phyloP scores from a whole-genome alignment of 2,329 filamentous ascomycete species.

The Sporothrix pallida region DNA sequence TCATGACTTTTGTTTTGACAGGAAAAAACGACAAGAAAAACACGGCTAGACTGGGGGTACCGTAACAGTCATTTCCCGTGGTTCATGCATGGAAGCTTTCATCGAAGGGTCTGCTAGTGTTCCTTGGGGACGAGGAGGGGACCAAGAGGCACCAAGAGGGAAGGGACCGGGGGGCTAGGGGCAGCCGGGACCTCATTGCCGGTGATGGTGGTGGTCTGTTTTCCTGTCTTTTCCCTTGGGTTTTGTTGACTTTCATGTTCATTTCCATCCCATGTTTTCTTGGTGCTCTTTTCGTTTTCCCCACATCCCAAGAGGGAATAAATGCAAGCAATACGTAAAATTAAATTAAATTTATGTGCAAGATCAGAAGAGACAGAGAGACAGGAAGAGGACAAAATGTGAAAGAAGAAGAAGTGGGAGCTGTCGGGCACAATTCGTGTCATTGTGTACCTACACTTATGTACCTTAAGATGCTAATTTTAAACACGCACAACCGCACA shows the following conservation, averaged over 20 bases:
- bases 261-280: slow-evolving; percentile 12
- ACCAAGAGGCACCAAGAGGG: not conserved
- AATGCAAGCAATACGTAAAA: not conserved
- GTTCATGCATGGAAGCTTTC: slow-evolving; percentile 34
- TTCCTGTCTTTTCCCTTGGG: not conserved
- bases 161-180: not conserved
- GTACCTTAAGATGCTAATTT: slow-evolving; percentile 26
- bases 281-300: not conserved
- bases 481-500: slow-evolving; percentile 23
- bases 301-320: not conserved
- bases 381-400: not conserved
- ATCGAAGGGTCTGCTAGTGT: slow-evolving; percentile 18
- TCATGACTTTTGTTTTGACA: not conserved
- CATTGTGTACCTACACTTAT: not conserved
- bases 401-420: too few relatives aligned
- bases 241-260: not conserved
- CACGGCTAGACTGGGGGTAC: not conserved
- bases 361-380: not conserved
- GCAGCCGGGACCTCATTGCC: slow-evolving; percentile 23
- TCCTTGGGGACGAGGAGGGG: not conserved
- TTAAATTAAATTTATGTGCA: slow-evolving; percentile 1
- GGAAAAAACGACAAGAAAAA: slow-evolving; percentile 8
- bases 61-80: slow-evolving; percentile 29
- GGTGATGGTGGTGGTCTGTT: not conserved
- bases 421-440: not conserved